Evolutionary conservation across 2,329 filamentous ascomycete species (phyloP), one percentile per base, ranked within the genome.

Genomic region (Aspergillus transmontanensis): DNA sequence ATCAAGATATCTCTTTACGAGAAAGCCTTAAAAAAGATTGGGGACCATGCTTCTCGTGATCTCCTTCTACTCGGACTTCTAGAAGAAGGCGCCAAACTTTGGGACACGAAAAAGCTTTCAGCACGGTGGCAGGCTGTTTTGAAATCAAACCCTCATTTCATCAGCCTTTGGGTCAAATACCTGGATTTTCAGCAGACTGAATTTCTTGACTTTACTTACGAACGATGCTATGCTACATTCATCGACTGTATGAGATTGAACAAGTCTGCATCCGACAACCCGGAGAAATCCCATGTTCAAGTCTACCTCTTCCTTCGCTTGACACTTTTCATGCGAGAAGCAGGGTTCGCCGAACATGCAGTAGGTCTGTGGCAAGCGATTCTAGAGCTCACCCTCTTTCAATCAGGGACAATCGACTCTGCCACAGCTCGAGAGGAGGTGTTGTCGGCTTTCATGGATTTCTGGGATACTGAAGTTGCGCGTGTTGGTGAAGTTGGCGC

Each of bases 381-480:
- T 1, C 78, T 97, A 0, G 94, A 97, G 72, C 82, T 90, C 58
- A 87, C 86, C 21, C 85, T 93, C 63, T 87, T 87, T 54, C 82
- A 82, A 3, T 88, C 90, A 3, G 58, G 69, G 4, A 60, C 72
- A 6, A 57, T 78, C 34, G 73, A 60, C 64, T 66, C 26, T 51
- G 30, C 60, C 10, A 54, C 62, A 59, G 21, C 62, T 10, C 6
- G 50, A 26, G 51, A 68, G 23, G 36, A 66, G 57, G 56, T 66
- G 65, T 16, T 78, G 32, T 51, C 69, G n/a, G 66, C 71, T 0
- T 91, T 97, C 65, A 81, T 86, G 55, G 84, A 89, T 2, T 97
- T 95, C 66, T 98, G 95, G 95, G 93, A 97, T 63, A 91, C 88
- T 61, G 94, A 97, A 72, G 84, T 87, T 0, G 82, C 90, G 0